A percentile compares a stretch with the other conserved stretches of the same genome.
phyloP scores from a whole-genome alignment of 2,329 filamentous ascomycete species.

The Nakataea oryzae region DNA sequence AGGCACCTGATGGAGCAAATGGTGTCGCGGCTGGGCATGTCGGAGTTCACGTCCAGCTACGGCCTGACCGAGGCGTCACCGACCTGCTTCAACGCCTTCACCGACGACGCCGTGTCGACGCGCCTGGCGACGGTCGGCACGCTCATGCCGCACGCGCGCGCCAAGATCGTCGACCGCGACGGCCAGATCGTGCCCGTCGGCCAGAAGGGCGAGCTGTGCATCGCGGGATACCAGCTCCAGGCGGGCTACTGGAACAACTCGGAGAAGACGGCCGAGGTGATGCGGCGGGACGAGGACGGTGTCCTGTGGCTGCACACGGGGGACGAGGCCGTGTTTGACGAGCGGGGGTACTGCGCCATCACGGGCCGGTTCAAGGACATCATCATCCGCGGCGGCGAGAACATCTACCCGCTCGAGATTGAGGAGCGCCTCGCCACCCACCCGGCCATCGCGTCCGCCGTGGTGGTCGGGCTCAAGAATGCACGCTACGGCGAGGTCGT shows the following conservation, averaged over 20 bases:
- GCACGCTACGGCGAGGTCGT: slow-evolving; percentile 66
- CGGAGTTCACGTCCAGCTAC: slow-evolving; percentile 61
- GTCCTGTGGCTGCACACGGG: slow-evolving; percentile 56
- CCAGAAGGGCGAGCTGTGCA: slow-evolving; percentile 62
- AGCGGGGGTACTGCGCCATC: slow-evolving; percentile 59
- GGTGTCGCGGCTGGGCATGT: slow-evolving; percentile 62
- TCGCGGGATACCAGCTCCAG: slow-evolving; percentile 68
- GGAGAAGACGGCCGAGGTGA: slow-evolving; percentile 57
- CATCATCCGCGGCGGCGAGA: slow-evolving; percentile 67
- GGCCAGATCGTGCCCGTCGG: slow-evolving; percentile 59
- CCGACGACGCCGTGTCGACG: slow-evolving; percentile 56
- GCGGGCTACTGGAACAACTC: slow-evolving; percentile 59
- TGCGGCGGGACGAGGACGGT: slow-evolving; percentile 40
- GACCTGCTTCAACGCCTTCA: slow-evolving; percentile 73
- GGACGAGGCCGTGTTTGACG: slow-evolving; percentile 59
- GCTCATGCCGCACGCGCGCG: slow-evolving; percentile 63
- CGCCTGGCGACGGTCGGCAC: slow-evolving; percentile 65
- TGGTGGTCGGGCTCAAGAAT: slow-evolving; percentile 61
- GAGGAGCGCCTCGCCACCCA: slow-evolving; percentile 62
- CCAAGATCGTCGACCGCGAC: slow-evolving; percentile 65
- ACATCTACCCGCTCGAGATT: slow-evolving; percentile 65
- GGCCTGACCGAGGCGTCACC: slow-evolving; percentile 70
- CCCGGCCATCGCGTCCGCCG: slow-evolving; percentile 48
- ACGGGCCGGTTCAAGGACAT: slow-evolving; percentile 73
- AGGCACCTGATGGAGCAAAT: slow-evolving; percentile 64